Percentiles rank a stretch among this genome's conserved stretches.
Conservation (phyloP, 176 grass and related monocot species). For the Aegilops bicornis region DNA sequence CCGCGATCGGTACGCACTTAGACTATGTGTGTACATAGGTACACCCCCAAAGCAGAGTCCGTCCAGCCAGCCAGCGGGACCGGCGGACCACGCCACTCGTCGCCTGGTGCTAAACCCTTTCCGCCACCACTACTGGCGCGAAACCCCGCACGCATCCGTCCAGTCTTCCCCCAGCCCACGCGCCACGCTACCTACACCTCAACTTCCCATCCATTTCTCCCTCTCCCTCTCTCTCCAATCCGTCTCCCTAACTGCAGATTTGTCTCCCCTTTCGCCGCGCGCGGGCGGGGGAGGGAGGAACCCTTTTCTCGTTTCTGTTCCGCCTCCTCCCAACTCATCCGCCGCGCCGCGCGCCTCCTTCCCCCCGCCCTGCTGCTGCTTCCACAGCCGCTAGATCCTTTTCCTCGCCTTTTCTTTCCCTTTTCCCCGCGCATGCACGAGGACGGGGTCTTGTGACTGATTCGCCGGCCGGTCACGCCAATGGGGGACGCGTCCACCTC, state of each 20-base stretch:
- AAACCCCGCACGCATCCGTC: neutral
- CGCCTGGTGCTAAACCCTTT: conserved; percentile 12
- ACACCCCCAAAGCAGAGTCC: no score
- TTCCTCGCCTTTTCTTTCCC: neutral
- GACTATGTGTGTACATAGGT: no score
- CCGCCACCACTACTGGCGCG: neutral
- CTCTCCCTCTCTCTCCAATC: neutral
- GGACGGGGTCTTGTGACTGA: neutral
- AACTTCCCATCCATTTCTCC: neutral
- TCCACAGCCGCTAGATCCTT: neutral
- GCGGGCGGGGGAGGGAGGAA: neutral
- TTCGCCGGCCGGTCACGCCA: neutral
- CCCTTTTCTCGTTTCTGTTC: conserved; percentile 5
- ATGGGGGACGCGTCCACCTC: conserved; percentile 47
- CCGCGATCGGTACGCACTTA: no score
- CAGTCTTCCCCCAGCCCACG: neutral
- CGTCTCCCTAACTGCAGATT: conserved; percentile 17
- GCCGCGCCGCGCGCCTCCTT: conserved; percentile 29
- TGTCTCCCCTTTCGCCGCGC: conserved; percentile 31
- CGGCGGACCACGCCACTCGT: neutral
- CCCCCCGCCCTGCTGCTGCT: neutral
- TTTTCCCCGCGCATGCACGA: conserved; percentile 25
- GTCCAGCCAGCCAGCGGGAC: no score
- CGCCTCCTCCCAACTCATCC: conserved; percentile 3
- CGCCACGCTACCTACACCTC: conserved; percentile 1